Percentiles rank a stretch among this genome's conserved stretches.
Evolutionary conservation across 2,329 filamentous ascomycete species (phyloP).

Genomic region (Aspergillus brunneoviolaceus): DNA sequence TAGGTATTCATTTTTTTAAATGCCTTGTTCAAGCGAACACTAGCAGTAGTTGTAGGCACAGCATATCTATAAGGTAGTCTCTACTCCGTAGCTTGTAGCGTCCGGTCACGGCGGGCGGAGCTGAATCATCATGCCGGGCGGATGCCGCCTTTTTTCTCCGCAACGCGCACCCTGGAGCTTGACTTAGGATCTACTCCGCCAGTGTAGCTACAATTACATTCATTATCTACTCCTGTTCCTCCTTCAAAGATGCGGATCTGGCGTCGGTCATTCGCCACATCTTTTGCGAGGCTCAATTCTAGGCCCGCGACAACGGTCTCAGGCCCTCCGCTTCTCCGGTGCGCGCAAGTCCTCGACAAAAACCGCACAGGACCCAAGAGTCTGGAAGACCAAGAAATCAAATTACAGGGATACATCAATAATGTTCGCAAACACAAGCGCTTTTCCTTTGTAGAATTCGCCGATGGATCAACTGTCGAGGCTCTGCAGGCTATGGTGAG

Average conservation of each 20-base stretch:
- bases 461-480: constrained; percentile 79
- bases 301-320: constrained; percentile 17
- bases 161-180: background rate
- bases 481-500: constrained; percentile 78
- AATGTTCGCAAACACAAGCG: constrained; percentile 85
- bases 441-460: constrained; percentile 77
- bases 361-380: constrained; percentile 27
- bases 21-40: background rate
- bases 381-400: constrained; percentile 46
- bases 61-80: background rate
- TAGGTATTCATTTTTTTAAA: background rate
- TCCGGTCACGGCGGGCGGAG: constrained; percentile 6
- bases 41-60: no score
- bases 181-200: background rate
- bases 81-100: constrained; percentile 11
- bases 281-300: constrained; percentile 33
- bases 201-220: background rate
- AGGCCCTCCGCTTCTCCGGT: constrained; percentile 32
- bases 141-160: background rate
- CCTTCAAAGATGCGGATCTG: constrained; percentile 40
- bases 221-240: constrained; percentile 6
- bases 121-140: background rate
- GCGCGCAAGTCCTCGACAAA: constrained; percentile 39
- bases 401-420: constrained; percentile 75
- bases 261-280: constrained; percentile 40